These are phyloP conservation scores for Phyllachora maydis DNA, from an alignment of 2,329 filamentous ascomycete genomes.

Conservation along the genomic window DNA sequence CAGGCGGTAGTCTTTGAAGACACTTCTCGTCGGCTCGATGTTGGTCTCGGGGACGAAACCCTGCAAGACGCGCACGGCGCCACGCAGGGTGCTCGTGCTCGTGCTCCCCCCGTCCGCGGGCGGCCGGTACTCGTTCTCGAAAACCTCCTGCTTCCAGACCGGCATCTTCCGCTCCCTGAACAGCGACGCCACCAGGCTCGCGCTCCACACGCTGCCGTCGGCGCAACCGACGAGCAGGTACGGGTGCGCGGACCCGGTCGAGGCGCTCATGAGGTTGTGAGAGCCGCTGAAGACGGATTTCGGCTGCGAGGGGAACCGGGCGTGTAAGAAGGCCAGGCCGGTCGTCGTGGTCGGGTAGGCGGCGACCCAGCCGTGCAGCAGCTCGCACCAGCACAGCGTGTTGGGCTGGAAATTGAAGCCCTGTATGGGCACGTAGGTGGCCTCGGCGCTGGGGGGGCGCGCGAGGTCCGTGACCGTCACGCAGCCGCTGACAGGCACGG, in stretches of 20 bases:
- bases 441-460: slow-evolving; percentile 28
- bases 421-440: slow-evolving; percentile 28
- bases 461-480: slow-evolving; percentile 30
- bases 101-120: slow-evolving; percentile 2
- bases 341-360: slow-evolving; percentile 31
- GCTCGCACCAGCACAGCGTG: slow-evolving; percentile 31
- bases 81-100: slow-evolving; percentile 14
- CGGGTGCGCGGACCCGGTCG: slow-evolving; percentile 27
- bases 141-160: slow-evolving; percentile 19
- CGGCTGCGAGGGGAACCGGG: slow-evolving; percentile 28
- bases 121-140: slow-evolving; percentile 30
- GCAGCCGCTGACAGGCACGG: slow-evolving; percentile 30
- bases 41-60: slow-evolving; percentile 30
- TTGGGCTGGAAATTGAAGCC: slow-evolving; percentile 29
- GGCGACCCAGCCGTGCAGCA: slow-evolving; percentile 31
- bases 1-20: slow-evolving; percentile 10
- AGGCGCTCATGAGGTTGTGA: slow-evolving; percentile 26
- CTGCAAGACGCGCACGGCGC: slow-evolving; percentile 26
- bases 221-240: slow-evolving; percentile 29
- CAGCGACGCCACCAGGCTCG: slow-evolving; percentile 21
- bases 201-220: slow-evolving; percentile 30
- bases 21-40: slow-evolving; percentile 19
- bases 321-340: slow-evolving; percentile 28
- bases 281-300: slow-evolving; percentile 29
- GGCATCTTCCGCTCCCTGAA: slow-evolving; percentile 17